Evolutionary conservation across 2,329 filamentous ascomycete genomes (phyloP), one percentile per base, ranked within the genome.

Genomic region (Fusarium protoensiforme): DNA sequence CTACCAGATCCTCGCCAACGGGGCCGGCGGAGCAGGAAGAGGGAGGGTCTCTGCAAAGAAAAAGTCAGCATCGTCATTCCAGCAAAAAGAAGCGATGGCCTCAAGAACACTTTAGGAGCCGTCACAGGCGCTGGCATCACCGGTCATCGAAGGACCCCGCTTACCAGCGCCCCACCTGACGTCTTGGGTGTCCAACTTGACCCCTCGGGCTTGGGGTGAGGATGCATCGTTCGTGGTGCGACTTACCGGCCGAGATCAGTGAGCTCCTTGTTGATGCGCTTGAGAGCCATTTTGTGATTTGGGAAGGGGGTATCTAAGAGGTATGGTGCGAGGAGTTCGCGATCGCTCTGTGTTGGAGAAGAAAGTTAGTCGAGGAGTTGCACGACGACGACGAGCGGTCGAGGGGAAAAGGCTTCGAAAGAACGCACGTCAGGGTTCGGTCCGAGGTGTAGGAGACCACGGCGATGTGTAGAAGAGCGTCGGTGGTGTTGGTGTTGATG

Each of bases 21-120:
- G 96, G 96, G 77, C 96, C 96, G 80, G 96, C 96, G 83, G 96
- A 98, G 92, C 96, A 99, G 79, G 96, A 98, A 68, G 96, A 98
- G 82, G 96, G 96, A 83, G 96, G 96, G 84, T 99, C 96, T 88
- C 96, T 98, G 80, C 73, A 75, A 71, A 74, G 72, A 57, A 48
- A 24, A 62, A 46, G 68, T 80, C 76, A 81, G 73, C 67, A 70
- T 61, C 43, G 4, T 10, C 59, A 9, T n/a, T 24, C 20, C 29
- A 53, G 51, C n/a, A 7, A 29, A 4, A 27, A 63, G 29, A 39
- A 7, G 4, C 51, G 18, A 48, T 48, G 48, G 36, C 56, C 31
- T 51, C 60, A 24, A 41, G 27, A 51, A 48, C 27, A 46, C 41
- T 27, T 58, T 56, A 46, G 24, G 36, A 61, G 68, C 61, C 67